Conservation (phyloP, 768 basidiomycete genomes). For the Rhizopogon vesiculosus region DNA sequence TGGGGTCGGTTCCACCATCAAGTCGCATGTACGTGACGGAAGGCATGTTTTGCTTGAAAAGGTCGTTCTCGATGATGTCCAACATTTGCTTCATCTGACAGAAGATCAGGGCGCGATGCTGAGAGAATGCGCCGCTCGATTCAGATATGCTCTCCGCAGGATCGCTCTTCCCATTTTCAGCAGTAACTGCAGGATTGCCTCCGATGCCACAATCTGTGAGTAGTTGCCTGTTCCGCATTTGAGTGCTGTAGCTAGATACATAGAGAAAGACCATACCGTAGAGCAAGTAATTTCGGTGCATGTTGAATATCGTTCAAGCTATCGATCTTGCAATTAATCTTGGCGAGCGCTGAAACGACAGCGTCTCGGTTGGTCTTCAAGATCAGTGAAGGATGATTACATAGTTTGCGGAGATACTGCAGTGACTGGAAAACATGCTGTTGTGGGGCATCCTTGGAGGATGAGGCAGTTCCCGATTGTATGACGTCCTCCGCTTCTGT, state of each 20-base stretch:
- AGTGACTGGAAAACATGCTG: constrained; percentile 95
- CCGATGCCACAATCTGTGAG: constrained; percentile 95
- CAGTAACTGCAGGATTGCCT: constrained; percentile 28
- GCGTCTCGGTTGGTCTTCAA: constrained; percentile 67
- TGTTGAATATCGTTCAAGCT: constrained; percentile 76
- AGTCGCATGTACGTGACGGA: constrained; percentile 97
- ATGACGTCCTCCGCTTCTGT: constrained; percentile 62
- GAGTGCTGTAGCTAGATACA: background rate
- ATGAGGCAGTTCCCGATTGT: constrained; percentile 23
- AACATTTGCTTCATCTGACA: constrained; percentile 99
- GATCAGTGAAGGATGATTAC: constrained; percentile 94
- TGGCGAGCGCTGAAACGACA: constrained; percentile 51
- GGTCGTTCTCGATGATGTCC: constrained; percentile 90
- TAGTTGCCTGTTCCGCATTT: constrained; percentile 63
- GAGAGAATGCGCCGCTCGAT: constrained; percentile 62
- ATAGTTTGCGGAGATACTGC: constrained; percentile 95
- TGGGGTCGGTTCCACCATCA: constrained; percentile 88
- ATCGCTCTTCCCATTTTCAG: constrained; percentile 65
- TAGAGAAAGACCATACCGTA: constrained; percentile 54
- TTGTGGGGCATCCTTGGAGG: constrained; percentile 45
- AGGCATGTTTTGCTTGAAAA: constrained; percentile 92
- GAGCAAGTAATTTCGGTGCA: constrained; percentile 89
- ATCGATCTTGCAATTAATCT: constrained; percentile 41
- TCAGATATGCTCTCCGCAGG: constrained; percentile 53
- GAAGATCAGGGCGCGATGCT: constrained; percentile 98